A percentile compares a stretch with the other conserved stretches of the same genome.
Evolutionary conservation across 208 protist genomes (phyloP).

Genomic region (Angomonas deanei): DNA sequence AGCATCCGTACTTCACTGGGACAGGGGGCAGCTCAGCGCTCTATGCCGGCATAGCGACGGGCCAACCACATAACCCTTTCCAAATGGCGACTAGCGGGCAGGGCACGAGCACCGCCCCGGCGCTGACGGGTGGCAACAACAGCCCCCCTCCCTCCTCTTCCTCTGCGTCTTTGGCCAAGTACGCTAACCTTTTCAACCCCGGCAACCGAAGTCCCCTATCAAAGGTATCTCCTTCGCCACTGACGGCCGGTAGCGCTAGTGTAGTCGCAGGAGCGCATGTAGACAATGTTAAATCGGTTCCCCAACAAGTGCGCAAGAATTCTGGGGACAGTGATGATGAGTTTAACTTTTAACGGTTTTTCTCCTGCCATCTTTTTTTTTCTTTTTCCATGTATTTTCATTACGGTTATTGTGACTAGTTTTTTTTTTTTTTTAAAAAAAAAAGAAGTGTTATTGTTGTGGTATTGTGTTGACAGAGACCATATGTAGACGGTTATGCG

Average conservation of each 20-base stretch:
- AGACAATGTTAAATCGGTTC: constrained; percentile 17
- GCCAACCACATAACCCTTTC: constrained; percentile 89
- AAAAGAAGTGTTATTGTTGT: too few relatives aligned
- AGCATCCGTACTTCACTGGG: constrained; percentile 95
- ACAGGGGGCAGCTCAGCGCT: constrained; percentile 54
- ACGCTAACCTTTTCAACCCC: constrained; percentile 56
- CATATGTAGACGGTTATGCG: too few relatives aligned
- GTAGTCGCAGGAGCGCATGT: constrained; percentile 1
- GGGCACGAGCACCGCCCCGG: constrained; percentile 17
- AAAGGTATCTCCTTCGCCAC: constrained; percentile 12
- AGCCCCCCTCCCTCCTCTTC: constrained; percentile 37
- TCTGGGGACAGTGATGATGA: constrained; percentile 63
- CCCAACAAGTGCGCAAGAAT: constrained; percentile 21
- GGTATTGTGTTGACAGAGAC: too few relatives aligned
- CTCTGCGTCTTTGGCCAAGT: constrained; percentile 38
- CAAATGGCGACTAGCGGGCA: constrained; percentile 40
- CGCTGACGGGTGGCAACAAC: constrained; percentile 26
- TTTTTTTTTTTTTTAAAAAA: too few relatives aligned
- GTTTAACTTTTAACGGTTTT: constrained; percentile 70
- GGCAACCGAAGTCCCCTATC: constrained; percentile 48
- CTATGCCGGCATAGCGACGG: constrained; percentile 76
- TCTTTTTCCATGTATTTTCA: constrained; percentile 9
- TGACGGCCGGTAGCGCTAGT: constrained; percentile 18
- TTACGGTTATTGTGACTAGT: constrained; percentile 3
- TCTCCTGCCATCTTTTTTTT: constrained; percentile 1